Evolutionary conservation across 1,284 basidiomycete species (phyloP), one percentile per base, ranked within the genome.

Genomic region (Trametes versicolor): DNA sequence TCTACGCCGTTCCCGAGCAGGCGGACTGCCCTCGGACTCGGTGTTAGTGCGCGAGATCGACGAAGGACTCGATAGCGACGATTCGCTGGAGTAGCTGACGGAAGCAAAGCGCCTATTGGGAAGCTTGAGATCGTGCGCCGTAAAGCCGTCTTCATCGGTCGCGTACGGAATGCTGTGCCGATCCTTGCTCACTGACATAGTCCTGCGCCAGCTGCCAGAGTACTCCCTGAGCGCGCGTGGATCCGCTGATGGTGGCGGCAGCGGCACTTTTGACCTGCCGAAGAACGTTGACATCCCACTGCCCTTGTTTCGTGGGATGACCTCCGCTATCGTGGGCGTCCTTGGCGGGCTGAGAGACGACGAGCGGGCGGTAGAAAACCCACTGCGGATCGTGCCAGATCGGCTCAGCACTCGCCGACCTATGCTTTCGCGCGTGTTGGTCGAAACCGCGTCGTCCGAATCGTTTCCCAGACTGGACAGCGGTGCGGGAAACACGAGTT

Each of bases 401-500:
- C 58, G 54, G 58, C 34, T 58, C 39, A 69, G 63, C 27, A 64
- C 29, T 37, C 65, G 63, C 9, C 62, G 55, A 2, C 60, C 50
- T 12, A 62, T 13, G 29, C 41, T 56, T 37, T 62, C 65, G 17
- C 57, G 45, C 19, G 59, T 51, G 36, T 47, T 19, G 17, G 41
- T 60, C 15, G 64, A 63, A 17, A 55, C 45, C 32, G 50, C 54
- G 25, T 66, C 68, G 58, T 63, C 51, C 2, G 49, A n/a, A 13
- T 53, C 64, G 66, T 66, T 58, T 32, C 72, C 73, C 49, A 75
- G 64, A 69, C 81, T 81, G 25, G 85, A 81, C 36, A 90, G 76
- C 27, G 91, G 83, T 32, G 89, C 84, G 25, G 91, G 91, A 73
- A 92, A 92, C 25, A 82, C 85, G 62, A 93, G 82, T 67, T 91